Base-by-base conservation (phyloP, 768 basidiomycete species). In the Russula compacta region DNA sequence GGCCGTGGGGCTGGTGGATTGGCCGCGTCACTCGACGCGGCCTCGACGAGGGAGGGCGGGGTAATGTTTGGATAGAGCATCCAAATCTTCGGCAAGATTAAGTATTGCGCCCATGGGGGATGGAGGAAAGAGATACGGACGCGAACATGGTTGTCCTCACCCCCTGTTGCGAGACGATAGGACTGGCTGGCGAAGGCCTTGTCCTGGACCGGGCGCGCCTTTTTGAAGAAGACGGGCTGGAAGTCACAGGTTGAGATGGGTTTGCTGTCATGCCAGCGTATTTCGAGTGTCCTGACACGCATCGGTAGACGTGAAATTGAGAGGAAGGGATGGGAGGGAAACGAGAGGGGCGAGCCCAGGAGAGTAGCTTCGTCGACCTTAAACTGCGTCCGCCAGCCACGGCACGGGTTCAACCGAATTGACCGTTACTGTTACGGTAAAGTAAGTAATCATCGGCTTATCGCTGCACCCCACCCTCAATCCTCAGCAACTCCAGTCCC, bases 161-260 rank as follows among this genome's bases (percentile, higher is more conserved):
- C 97, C 12, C 86, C 93, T 0, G 97, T 98, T 0, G 94, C 97
- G 19, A 99, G 77, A 66, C 89, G 82, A 76, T 97, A 98, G n/a
- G 84, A 74, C 75, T 92, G 87, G 19, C 78, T 76, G 9, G 81
- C 79, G 70, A 81, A 89, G 64, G 75, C 79, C 71, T 74, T 77
- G 64, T 77, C 76, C 64, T 83, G 79, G 17, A 68, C 59, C 17
- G 87, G 86, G 74, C 87, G 83, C 75, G 88, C 85, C 73, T 85
- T 88, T 78, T 89, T 90, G 78, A 80, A 89, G 1, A 88, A 76
- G 36, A 85, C 71, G 19, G 92, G 87, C 71, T 98, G 97, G 70
- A 97, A 97, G 78, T 99, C 97, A 73, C 91, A 92, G 15, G 93
- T 91, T 47, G 92, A 95, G 73, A 99, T 95, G 48, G 93, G 93